These are phyloP conservation scores for Epichloe sylvatica DNA, from an alignment of 2,329 filamentous ascomycete species.

Conservation along the genomic window DNA sequence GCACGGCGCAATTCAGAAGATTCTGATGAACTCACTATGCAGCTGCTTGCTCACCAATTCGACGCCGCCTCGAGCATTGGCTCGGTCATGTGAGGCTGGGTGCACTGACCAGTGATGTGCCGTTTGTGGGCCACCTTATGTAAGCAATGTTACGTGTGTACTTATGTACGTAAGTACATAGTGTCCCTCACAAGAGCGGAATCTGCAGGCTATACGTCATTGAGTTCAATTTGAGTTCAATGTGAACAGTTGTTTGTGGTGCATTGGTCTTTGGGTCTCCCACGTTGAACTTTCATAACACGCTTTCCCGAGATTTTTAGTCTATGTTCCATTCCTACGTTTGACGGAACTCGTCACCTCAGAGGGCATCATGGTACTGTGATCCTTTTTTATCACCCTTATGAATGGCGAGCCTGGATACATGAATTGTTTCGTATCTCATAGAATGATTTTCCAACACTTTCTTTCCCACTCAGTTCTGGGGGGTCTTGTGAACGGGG, in stretches of 20 bases:
- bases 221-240: not conserved
- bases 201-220: not conserved
- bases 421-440: not conserved
- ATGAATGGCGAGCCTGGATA: not conserved
- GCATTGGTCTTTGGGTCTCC: too few species aligned
- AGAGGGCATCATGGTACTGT: not conserved
- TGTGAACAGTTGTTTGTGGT: too few species aligned
- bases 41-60: not conserved
- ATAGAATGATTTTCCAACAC: not conserved
- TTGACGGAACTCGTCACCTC: not conserved
- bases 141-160: not conserved
- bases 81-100: slow-evolving; percentile 19
- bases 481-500: not conserved
- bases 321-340: not conserved
- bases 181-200: not conserved
- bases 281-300: too few species aligned
- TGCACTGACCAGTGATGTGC: slow-evolving; percentile 14
- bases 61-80: slow-evolving; percentile 6
- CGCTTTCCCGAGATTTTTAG: too few species aligned
- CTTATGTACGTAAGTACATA: too few species aligned
- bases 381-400: not conserved
- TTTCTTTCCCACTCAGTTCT: not conserved
- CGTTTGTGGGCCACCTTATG: slow-evolving; percentile 1
- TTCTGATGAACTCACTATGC: not conserved
- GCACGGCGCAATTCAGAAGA: slow-evolving; percentile 1